Percentiles rank a stretch among this genome's conserved stretches.
These are phyloP conservation scores for Candida palmyrensis DNA, from an alignment of 805 yeast species.

Conservation along the genomic window DNA sequence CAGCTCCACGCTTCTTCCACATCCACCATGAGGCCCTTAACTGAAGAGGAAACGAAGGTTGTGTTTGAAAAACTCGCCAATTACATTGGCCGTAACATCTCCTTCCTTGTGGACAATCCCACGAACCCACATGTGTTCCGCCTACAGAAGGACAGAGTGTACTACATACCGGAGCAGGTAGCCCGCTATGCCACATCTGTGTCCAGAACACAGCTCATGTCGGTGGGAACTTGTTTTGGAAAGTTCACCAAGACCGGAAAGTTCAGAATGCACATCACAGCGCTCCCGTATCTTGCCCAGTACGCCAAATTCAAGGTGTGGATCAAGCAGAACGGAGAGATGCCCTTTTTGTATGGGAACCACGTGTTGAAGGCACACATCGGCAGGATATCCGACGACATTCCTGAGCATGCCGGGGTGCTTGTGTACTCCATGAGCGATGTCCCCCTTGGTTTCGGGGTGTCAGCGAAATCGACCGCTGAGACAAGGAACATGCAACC, in stretches of 20 bases:
- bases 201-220: slow-evolving; percentile 85
- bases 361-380: slow-evolving; percentile 94
- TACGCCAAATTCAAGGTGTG: slow-evolving; percentile 91
- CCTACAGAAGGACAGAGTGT: slow-evolving; percentile 93
- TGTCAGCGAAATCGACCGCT: slow-evolving; percentile 83
- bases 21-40: slow-evolving; percentile 78
- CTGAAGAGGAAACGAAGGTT: slow-evolving; percentile 94
- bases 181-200: slow-evolving; percentile 88
- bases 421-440: slow-evolving; percentile 88
- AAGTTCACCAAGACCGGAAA: slow-evolving; percentile 97
- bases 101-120: slow-evolving; percentile 77
- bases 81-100: slow-evolving; percentile 93
- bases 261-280: slow-evolving; percentile 91
- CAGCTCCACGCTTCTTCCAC: not conserved
- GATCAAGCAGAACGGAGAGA: slow-evolving; percentile 96
- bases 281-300: slow-evolving; percentile 75
- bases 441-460: slow-evolving; percentile 92
- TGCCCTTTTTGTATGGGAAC: slow-evolving; percentile 97
- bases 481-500: slow-evolving; percentile 89
- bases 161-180: slow-evolving; percentile 78
- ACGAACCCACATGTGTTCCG: slow-evolving; percentile 92
- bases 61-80: slow-evolving; percentile 95
- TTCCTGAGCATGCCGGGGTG: slow-evolving; percentile 97
- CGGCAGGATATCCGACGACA: slow-evolving; percentile 95
- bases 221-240: slow-evolving; percentile 90